phyloP scores from a whole-genome alignment of 2,329 filamentous ascomycete species.

The Xylariaceae sp. region DNA sequence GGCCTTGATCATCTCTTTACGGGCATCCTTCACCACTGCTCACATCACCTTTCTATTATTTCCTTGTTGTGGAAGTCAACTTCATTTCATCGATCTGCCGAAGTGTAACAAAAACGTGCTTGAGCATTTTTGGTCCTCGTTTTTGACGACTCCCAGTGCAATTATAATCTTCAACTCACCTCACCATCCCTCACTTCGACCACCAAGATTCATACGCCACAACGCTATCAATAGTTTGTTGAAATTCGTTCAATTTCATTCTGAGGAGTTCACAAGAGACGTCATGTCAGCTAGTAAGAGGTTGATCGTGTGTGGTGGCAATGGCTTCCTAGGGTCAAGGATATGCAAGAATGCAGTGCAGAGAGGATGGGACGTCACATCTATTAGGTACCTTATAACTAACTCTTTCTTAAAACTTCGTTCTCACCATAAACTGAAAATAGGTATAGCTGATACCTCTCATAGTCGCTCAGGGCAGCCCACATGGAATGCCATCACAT shows the following conservation, averaged over 20 bases:
- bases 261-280: background rate
- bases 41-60: too few species aligned
- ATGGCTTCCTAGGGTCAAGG: constrained; percentile 79
- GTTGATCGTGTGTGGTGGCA: constrained; percentile 87
- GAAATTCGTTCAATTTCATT: background rate
- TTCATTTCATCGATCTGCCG: too few species aligned
- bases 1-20: too few species aligned
- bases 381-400: constrained; percentile 62
- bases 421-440: background rate
- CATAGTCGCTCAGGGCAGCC: constrained; percentile 83
- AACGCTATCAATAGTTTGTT: too few species aligned
- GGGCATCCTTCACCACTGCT: too few species aligned
- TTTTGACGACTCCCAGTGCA: too few species aligned
- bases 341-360: constrained; percentile 88
- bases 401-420: background rate
- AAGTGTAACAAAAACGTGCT: too few species aligned
- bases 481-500: constrained; percentile 73
- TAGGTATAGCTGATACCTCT: constrained; percentile 17
- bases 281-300: constrained; percentile 60
- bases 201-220: too few species aligned
- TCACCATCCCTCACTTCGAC: too few species aligned
- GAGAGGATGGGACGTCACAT: constrained; percentile 86
- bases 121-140: too few species aligned
- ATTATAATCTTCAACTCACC: too few species aligned
- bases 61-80: too few species aligned